Base-by-base conservation (phyloP, 2,329 filamentous ascomycete species). In the Paraconiothyrium sp. region DNA sequence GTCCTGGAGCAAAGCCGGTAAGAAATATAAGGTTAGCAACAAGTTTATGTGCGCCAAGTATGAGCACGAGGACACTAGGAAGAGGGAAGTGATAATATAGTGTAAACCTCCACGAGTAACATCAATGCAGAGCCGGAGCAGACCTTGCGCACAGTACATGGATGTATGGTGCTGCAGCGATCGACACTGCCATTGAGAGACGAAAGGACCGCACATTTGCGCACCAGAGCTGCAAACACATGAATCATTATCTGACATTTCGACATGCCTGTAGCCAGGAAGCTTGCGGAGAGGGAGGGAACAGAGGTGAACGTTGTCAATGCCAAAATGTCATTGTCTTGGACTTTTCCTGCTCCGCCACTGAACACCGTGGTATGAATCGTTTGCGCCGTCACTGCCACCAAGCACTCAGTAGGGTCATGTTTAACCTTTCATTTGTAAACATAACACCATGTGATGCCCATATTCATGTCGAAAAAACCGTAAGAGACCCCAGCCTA, bases 381-480 rank as follows among this genome's bases (percentile, higher is more conserved):
- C 61, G 65, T 57, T 50, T 62, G 48, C 72, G 71, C 75, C 74
- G 68, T 78, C 75, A 76, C 73, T 71, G 67, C 67, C 69, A 71
- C 69, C 60, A 63, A 65, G 59, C 65, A 70, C 61, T 68, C 68
- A 75, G 69, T 61, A 77, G 73, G 72, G 69, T 72, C 71, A 78
- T 76, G 76, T 69, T 77, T 75, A 71, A 70, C 71, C 71, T 72
- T 77, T 77, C 69, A 77, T 73, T 75, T 75, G 74, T 74, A 76
- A 77, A 77, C 76, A 78, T 76, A 79, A 78, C 77, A 78, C 77
- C 77, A 78, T 76, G 76, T 77, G 73, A 78, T 78, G 76, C 77
- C 76, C 73, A 75, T 75, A 77, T 56, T 76, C 74, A 76, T 78
- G 73, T 75, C 71, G 74, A 72, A 74, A 76, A 73, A 72, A 76